Percentiles rank a stretch among this genome's conserved stretches.
phyloP scores from a whole-genome alignment of 345 rosid genomes.

The Salix purpurea region DNA sequence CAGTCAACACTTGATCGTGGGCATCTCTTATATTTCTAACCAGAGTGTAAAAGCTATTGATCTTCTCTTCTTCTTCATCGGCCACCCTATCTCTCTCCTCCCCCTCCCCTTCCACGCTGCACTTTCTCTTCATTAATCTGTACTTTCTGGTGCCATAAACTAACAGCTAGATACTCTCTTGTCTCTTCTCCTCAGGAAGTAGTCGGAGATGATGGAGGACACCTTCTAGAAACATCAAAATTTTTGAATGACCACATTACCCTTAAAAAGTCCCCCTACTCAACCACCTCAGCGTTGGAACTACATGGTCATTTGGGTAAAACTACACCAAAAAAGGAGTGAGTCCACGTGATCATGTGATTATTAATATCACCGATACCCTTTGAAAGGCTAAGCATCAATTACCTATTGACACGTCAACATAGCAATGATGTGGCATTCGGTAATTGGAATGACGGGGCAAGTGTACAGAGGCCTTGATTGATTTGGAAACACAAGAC shows the following conservation, averaged over 20 bases:
- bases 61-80: constrained; percentile 6
- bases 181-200: too few relatives aligned
- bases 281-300: neutral
- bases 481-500: neutral
- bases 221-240: neutral
- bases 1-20: constrained; percentile 4
- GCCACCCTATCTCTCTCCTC: neutral
- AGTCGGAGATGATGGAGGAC: too few relatives aligned
- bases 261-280: neutral
- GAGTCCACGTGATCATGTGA: too few relatives aligned
- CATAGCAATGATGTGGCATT: neutral
- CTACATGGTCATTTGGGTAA: neutral
- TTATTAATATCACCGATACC: neutral
- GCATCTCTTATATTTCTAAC: constrained; percentile 12
- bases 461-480: neutral
- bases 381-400: neutral
- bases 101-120: neutral
- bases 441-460: rapidly evolving
- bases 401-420: neutral
- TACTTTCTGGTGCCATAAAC: neutral
- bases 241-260: neutral
- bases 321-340: too few relatives aligned
- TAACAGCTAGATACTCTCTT: too few relatives aligned
- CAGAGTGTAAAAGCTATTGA: constrained; percentile 10
- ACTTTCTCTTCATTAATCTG: constrained; percentile 8